Conservation (phyloP, 148 eudicot genomes). For the Spergularia bocconei region DNA sequence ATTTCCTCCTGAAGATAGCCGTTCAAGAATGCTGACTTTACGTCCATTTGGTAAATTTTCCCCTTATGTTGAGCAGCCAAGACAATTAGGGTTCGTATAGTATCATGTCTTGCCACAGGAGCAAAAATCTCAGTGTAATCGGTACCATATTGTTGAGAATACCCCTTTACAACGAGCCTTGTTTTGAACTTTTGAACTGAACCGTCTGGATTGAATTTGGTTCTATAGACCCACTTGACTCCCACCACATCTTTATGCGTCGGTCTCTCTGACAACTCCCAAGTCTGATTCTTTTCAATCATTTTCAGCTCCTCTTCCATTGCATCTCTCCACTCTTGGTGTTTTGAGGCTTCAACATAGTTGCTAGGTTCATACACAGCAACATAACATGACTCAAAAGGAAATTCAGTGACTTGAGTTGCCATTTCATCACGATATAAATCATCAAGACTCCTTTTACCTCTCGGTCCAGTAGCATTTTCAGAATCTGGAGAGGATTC, state of each 20-base stretch:
- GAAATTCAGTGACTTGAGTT: neutral
- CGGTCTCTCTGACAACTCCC: neutral
- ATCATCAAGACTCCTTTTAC: too few relatives aligned
- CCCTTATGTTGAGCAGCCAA: neutral
- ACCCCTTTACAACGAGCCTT: constrained; percentile 1
- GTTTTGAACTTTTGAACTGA: neutral
- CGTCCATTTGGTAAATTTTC: neutral
- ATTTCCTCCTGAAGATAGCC: neutral
- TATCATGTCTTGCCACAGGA: neutral
- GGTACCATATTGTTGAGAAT: neutral
- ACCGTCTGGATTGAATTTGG: neutral
- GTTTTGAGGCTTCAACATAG: neutral
- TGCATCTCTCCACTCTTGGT: neutral
- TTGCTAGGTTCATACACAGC: neutral
- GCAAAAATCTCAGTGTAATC: neutral
- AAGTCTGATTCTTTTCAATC: neutral
- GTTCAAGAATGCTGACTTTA: neutral
- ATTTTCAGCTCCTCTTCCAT: neutral
- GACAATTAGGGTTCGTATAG: neutral
- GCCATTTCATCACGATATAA: neutral
- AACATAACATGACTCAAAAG: constrained; percentile 4
- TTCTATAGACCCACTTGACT: neutral
- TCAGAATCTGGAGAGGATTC: neutral
- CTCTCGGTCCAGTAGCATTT: neutral
- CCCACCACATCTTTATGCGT: constrained; percentile 1